These are phyloP conservation scores for Dendrocalamus sinicus DNA, from an alignment of 176 grass and related monocot species.

Conservation along the genomic window DNA sequence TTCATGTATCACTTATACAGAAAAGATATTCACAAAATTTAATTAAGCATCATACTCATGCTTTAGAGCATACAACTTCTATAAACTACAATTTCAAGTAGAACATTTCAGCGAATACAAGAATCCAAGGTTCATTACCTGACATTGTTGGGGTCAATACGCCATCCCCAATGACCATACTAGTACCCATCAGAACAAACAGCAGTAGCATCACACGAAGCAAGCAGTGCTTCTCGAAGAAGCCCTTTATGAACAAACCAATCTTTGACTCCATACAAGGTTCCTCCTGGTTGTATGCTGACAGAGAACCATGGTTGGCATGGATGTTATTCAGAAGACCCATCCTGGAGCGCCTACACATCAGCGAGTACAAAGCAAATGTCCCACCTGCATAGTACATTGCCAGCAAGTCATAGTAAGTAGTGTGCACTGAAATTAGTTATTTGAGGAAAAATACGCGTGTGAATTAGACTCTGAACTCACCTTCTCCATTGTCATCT, in stretches of 20 bases:
- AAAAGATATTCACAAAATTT: background rate
- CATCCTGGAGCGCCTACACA: constrained; percentile 80
- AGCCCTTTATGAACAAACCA: constrained; percentile 59
- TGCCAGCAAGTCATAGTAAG: background rate
- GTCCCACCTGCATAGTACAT: constrained; percentile 68
- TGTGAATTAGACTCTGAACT: background rate
- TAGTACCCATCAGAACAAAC: constrained; percentile 85
- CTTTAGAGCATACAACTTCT: background rate
- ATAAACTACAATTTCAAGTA: background rate
- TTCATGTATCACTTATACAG: background rate
- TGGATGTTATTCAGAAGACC: constrained; percentile 63
- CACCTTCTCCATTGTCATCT: constrained; percentile 93
- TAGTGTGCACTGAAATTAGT: background rate
- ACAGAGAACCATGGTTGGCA: constrained; percentile 43
- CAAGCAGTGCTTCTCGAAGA: constrained; percentile 71
- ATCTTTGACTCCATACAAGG: constrained; percentile 51
- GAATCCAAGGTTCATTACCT: constrained; percentile 47
- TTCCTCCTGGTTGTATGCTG: constrained; percentile 44
- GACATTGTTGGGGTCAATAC: constrained; percentile 88
- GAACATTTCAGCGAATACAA: background rate
- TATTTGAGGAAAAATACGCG: background rate
- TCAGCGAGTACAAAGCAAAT: constrained; percentile 84
- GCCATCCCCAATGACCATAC: constrained; percentile 90
- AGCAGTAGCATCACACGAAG: constrained; percentile 63
- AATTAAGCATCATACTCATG: background rate